These are phyloP conservation scores for Xylaria castorea DNA, from an alignment of 495 filamentous ascomycete species.

Conservation along the genomic window DNA sequence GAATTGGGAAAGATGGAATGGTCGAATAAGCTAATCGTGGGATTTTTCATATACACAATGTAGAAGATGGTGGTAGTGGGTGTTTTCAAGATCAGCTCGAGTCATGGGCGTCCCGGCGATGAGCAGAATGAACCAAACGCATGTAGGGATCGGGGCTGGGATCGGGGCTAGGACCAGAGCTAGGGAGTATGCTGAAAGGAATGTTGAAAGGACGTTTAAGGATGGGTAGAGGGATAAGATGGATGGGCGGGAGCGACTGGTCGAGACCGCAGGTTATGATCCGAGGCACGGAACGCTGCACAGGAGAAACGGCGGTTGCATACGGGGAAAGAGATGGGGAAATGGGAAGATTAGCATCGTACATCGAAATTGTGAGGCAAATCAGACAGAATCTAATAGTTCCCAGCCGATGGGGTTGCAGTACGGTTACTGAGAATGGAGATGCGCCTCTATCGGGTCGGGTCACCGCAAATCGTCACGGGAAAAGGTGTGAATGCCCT, in stretches of 20 bases:
- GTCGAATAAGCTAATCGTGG: neutral
- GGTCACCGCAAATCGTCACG: neutral
- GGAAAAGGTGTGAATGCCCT: slow-evolving; percentile 20
- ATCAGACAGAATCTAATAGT: neutral
- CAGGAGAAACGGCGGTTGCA: neutral
- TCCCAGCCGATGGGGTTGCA: neutral
- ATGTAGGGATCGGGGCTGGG: slow-evolving; percentile 5
- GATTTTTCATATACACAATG: neutral
- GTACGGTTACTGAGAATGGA: neutral
- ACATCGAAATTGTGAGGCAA: slow-evolving; percentile 17
- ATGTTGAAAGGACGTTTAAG: neutral
- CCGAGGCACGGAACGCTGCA: neutral
- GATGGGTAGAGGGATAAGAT: slow-evolving; percentile 3
- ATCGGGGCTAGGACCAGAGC: neutral
- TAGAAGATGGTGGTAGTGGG: neutral
- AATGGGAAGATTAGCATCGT: slow-evolving; percentile 4
- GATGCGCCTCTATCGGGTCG: neutral
- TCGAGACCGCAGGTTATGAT: slow-evolving; percentile 8
- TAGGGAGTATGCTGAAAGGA: neutral
- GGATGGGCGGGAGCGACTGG: neutral
- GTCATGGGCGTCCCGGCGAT: slow-evolving; percentile 1
- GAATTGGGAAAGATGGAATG: neutral
- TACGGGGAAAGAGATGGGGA: neutral
- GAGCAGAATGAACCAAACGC: neutral
- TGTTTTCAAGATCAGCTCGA: slow-evolving; percentile 8